Percentiles rank a stretch among this genome's conserved stretches.
phyloP scores from a whole-genome alignment of 768 basidiomycete genomes.

The Kondoa malvinella region DNA sequence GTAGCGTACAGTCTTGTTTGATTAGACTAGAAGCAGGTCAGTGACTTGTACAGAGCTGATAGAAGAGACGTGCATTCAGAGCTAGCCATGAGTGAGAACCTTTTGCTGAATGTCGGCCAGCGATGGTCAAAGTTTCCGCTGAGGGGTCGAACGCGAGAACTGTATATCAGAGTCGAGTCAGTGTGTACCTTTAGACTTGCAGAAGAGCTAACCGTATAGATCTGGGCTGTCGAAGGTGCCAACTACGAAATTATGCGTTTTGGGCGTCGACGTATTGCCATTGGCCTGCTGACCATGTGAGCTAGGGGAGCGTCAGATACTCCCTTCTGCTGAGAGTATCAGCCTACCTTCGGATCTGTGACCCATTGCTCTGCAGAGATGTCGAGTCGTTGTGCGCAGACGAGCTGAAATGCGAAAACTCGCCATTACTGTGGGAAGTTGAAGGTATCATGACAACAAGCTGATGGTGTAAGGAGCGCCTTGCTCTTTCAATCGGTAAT shows the following conservation, averaged over 20 bases:
- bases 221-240: slow-evolving; percentile 23
- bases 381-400: no score
- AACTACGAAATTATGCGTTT: slow-evolving; percentile 24
- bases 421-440: no score
- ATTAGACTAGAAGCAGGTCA: slow-evolving; percentile 4
- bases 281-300: no score
- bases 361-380: no score
- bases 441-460: no score
- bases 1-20: slow-evolving; percentile 24
- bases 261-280: no score
- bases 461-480: no score
- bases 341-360: no score
- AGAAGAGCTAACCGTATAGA: slow-evolving; percentile 11
- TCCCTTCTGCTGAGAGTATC: no score
- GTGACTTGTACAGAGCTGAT: not conserved
- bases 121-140: slow-evolving; percentile 6
- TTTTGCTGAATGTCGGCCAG: slow-evolving; percentile 8
- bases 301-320: no score
- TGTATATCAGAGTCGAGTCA: not conserved
- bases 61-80: slow-evolving; percentile 11
- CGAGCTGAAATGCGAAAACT: no score
- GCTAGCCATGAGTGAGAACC: slow-evolving; percentile 25
- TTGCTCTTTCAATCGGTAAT: no score
- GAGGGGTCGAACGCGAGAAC: slow-evolving; percentile 17
- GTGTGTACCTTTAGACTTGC: not conserved